These are phyloP conservation scores for Trichoderma virens DNA, from an alignment of 495 filamentous ascomycete species.

Conservation along the genomic window DNA sequence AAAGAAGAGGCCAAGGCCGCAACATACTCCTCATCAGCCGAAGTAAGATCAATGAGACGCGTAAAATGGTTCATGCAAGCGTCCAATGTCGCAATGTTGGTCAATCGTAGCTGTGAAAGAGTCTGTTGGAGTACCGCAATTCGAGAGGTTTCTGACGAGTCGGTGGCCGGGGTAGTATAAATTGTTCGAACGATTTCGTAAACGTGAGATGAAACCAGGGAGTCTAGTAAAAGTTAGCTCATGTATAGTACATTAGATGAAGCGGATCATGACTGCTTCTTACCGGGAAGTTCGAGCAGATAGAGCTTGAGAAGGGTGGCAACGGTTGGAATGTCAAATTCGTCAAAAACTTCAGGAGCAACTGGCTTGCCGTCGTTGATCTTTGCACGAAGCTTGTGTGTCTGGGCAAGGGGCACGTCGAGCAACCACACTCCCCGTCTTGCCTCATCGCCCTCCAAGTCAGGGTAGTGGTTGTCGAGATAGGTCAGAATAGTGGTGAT, in stretches of 20 bases:
- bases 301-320: slow-evolving; percentile 93
- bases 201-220: slow-evolving; percentile 93
- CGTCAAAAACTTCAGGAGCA: slow-evolving; percentile 64
- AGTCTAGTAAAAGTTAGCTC: slow-evolving; percentile 50
- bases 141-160: slow-evolving; percentile 57
- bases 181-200: slow-evolving; percentile 99
- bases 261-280: slow-evolving; percentile 18
- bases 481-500: slow-evolving; percentile 90
- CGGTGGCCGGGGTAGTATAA: slow-evolving; percentile 76
- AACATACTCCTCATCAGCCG: slow-evolving; percentile 84
- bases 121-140: slow-evolving; percentile 93
- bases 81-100: slow-evolving; percentile 97
- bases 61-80: slow-evolving; percentile 98
- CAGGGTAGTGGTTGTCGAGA: slow-evolving; percentile 92
- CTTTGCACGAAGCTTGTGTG: slow-evolving; percentile 71
- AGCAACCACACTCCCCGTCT: slow-evolving; percentile 88
- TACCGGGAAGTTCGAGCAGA: slow-evolving; percentile 90
- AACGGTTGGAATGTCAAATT: slow-evolving; percentile 88
- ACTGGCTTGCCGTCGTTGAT: slow-evolving; percentile 87
- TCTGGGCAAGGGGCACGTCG: slow-evolving; percentile 78
- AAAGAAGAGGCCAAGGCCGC: slow-evolving; percentile 67
- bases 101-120: slow-evolving; percentile 85
- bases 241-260: not conserved
- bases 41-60: slow-evolving; percentile 91
- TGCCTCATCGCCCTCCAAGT: slow-evolving; percentile 94